Conservation (phyloP, 2,329 filamentous ascomycete genomes). For the Pseudofabraea citricarpa region DNA sequence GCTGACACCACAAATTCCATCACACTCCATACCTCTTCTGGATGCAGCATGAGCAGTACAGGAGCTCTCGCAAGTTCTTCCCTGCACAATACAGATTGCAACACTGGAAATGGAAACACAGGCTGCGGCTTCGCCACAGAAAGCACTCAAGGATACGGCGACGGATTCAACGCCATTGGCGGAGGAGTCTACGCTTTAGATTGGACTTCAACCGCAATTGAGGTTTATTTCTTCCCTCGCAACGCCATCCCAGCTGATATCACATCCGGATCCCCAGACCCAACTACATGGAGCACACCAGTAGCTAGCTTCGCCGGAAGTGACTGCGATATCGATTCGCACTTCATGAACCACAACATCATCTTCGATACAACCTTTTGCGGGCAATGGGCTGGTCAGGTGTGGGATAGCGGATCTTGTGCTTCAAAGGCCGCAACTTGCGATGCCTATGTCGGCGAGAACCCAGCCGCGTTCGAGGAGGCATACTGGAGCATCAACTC, state of each 20-base stretch:
- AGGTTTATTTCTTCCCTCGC: conserved; percentile 78
- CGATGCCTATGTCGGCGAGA: conserved; percentile 64
- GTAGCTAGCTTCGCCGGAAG: conserved; percentile 63
- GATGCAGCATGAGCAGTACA: conserved; percentile 51
- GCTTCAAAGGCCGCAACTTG: conserved; percentile 59
- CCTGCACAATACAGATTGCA: conserved; percentile 51
- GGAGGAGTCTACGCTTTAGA: conserved; percentile 72
- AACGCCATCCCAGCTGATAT: conserved; percentile 60
- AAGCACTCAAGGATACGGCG: conserved; percentile 54
- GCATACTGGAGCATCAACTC: conserved; percentile 76
- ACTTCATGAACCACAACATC: conserved; percentile 71
- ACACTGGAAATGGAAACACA: conserved; percentile 37
- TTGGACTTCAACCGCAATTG: conserved; percentile 70
- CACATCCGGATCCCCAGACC: conserved; percentile 52
- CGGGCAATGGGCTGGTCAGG: conserved; percentile 76
- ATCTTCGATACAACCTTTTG: conserved; percentile 83
- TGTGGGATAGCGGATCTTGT: conserved; percentile 60
- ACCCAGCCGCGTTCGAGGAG: conserved; percentile 65
- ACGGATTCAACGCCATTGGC: conserved; percentile 63
- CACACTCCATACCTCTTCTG: conserved; percentile 61
- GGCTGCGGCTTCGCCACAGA: conserved; percentile 56
- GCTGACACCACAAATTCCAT: conserved; percentile 52
- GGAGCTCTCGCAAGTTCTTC: conserved; percentile 41
- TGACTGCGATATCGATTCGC: conserved; percentile 63
- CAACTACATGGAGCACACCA: conserved; percentile 64